Evolutionary conservation across 1,284 basidiomycete species (phyloP).

Genomic region (Afroboletus lepidellus): DNA sequence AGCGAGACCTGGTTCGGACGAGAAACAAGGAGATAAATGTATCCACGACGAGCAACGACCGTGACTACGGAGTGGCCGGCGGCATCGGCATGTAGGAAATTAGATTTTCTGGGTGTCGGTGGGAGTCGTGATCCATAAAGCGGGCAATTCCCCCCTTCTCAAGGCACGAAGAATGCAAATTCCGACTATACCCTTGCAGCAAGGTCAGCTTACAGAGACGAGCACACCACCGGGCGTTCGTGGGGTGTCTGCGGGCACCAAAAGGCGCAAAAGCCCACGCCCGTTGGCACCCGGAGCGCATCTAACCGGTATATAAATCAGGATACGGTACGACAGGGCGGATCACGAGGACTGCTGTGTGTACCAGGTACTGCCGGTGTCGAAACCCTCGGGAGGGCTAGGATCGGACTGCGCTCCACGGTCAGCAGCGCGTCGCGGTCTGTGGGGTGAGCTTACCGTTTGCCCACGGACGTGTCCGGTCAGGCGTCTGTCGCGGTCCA

Average conservation of each 20-base stretch:
- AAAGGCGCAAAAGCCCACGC: not conserved
- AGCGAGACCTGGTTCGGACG: no score
- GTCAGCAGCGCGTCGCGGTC: not conserved
- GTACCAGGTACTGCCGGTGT: constrained; percentile 78
- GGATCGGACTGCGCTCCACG: constrained; percentile 63
- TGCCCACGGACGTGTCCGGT: constrained; percentile 89
- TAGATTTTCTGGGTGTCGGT: no score
- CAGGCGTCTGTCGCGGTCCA: constrained; percentile 83
- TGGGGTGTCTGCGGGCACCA: not conserved
- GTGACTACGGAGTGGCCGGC: no score
- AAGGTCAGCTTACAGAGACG: not conserved
- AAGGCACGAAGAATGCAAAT: not conserved
- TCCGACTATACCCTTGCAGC: not conserved
- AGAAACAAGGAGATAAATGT: no score
- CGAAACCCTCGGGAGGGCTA: constrained; percentile 70
- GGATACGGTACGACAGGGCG: not conserved
- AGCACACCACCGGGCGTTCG: not conserved
- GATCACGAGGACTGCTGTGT: constrained; percentile 48
- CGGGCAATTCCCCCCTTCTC: not conserved
- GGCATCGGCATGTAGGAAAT: no score
- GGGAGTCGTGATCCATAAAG: not conserved
- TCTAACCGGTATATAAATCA: constrained; percentile 24
- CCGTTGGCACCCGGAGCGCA: not conserved
- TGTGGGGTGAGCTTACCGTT: constrained; percentile 46
- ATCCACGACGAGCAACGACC: no score